A percentile compares a stretch with the other conserved stretches of the same genome.
Evolutionary conservation across 2,329 filamentous ascomycete genomes (phyloP).

Genomic region (Fusarium agapanthi): DNA sequence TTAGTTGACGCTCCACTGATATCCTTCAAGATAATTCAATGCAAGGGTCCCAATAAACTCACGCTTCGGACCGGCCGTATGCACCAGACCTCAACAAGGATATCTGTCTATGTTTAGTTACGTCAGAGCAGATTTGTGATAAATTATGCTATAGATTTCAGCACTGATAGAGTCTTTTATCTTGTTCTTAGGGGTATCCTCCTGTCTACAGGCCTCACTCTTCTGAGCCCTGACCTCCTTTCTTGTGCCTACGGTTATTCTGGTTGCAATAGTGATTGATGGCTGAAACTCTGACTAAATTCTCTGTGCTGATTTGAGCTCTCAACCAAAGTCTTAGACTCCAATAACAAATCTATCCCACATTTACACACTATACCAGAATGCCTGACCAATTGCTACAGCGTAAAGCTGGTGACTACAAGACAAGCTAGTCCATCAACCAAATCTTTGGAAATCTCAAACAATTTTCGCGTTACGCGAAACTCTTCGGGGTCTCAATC

Average conservation of each 20-base stretch:
- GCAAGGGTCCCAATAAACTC: background rate
- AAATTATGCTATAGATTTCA: background rate
- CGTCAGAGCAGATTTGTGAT: accelerated
- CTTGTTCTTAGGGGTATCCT: accelerated
- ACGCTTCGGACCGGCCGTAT: background rate
- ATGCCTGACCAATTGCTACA: no score
- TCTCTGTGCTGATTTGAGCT: no score
- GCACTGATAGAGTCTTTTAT: background rate
- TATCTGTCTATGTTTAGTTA: background rate
- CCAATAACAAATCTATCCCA: no score
- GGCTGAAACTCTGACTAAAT: no score
- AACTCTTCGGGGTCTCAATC: accelerated
- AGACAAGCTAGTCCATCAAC: background rate
- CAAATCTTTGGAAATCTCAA: accelerated
- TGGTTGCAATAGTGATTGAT: no score
- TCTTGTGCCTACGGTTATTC: no score
- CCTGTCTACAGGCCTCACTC: background rate
- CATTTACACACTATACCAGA: no score
- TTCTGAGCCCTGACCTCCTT: background rate
- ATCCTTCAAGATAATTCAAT: no score
- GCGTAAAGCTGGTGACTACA: no score
- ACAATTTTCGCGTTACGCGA: background rate
- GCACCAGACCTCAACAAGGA: background rate
- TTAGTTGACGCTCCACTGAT: no score
- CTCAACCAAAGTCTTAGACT: no score